Conservation (phyloP, 2,329 filamentous ascomycete genomes). For the Hypoxylon sp. region DNA sequence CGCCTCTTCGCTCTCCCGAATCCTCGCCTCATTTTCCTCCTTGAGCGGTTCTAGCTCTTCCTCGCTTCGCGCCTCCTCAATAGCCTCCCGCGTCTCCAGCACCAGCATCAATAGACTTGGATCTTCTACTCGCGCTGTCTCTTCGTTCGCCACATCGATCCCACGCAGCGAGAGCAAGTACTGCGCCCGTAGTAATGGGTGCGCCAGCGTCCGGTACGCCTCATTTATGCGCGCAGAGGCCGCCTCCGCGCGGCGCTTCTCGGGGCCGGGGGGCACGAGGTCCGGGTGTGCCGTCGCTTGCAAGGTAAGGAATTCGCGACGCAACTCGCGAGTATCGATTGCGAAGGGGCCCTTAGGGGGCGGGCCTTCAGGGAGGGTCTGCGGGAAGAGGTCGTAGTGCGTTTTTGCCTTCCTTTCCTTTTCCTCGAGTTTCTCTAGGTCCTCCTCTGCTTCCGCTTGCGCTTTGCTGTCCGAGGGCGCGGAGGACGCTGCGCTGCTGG, state of each 20-base stretch:
- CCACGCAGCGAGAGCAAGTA: slow-evolving; percentile 82
- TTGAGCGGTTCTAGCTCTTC: slow-evolving; percentile 73
- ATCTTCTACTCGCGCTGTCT: slow-evolving; percentile 77
- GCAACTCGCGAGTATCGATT: slow-evolving; percentile 78
- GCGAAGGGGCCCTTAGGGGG: slow-evolving; percentile 83
- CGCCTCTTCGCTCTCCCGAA: slow-evolving; percentile 72
- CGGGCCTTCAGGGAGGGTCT: slow-evolving; percentile 80
- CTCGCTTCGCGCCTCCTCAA: slow-evolving; percentile 79
- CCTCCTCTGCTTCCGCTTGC: not conserved
- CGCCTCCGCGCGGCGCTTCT: slow-evolving; percentile 76
- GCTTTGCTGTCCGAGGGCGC: slow-evolving; percentile 1
- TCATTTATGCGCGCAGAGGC: slow-evolving; percentile 89
- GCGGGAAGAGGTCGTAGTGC: slow-evolving; percentile 91
- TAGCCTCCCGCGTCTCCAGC: slow-evolving; percentile 82
- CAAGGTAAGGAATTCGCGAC: slow-evolving; percentile 87
- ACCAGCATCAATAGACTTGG: slow-evolving; percentile 81
- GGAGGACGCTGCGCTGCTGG: slow-evolving; percentile 22
- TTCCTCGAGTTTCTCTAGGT: slow-evolving; percentile 4
- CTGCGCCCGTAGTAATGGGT: slow-evolving; percentile 87
- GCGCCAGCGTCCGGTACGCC: slow-evolving; percentile 86
- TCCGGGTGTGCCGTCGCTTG: slow-evolving; percentile 86
- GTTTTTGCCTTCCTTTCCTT: slow-evolving; percentile 59
- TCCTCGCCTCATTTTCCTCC: slow-evolving; percentile 76
- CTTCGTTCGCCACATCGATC: slow-evolving; percentile 84
- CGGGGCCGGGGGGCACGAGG: slow-evolving; percentile 66